Evolutionary conservation across 2,329 filamentous ascomycete genomes (phyloP).

Genomic region (Sphaerulina populicola): DNA sequence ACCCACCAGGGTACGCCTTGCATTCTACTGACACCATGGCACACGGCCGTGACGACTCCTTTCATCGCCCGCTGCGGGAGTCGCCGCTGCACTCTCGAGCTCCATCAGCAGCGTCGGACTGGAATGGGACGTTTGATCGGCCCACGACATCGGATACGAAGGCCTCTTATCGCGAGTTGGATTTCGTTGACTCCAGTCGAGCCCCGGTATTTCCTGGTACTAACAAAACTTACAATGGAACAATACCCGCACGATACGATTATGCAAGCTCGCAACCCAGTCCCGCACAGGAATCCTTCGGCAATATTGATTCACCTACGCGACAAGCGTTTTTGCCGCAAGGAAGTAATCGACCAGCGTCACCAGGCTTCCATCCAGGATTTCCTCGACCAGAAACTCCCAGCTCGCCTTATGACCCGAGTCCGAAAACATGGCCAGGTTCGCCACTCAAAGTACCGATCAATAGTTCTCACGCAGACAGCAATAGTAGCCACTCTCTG

Average conservation of each 20-base stretch:
- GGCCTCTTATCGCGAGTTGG: conserved; percentile 14
- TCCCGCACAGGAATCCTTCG: conserved; percentile 10
- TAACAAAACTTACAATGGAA: conserved; percentile 4
- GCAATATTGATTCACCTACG: conserved; percentile 13
- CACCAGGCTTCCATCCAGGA: conserved; percentile 17
- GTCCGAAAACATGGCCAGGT: conserved; percentile 4
- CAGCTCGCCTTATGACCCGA: conserved; percentile 12
- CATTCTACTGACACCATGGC: conserved; percentile 12
- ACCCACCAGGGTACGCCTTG: not conserved
- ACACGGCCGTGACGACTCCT: conserved; percentile 15
- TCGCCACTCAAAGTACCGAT: conserved; percentile 14
- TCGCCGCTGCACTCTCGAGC: conserved; percentile 19
- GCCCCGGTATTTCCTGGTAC: conserved; percentile 12
- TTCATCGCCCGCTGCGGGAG: conserved; percentile 16
- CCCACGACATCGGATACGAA: conserved; percentile 12
- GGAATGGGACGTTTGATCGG: conserved; percentile 16
- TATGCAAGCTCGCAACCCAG: conserved; percentile 8
- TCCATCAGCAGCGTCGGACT: conserved; percentile 17
- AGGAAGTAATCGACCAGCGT: conserved; percentile 9
- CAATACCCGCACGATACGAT: conserved; percentile 3
- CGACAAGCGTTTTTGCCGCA: conserved; percentile 12
- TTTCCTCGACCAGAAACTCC: conserved; percentile 19
- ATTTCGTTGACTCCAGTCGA: conserved; percentile 18
- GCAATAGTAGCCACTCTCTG: conserved; percentile 4
- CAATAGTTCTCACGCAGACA: conserved; percentile 5